phyloP scores from a whole-genome alignment of 2,329 filamentous ascomycete genomes.

The Aspergillus calidoustus region DNA sequence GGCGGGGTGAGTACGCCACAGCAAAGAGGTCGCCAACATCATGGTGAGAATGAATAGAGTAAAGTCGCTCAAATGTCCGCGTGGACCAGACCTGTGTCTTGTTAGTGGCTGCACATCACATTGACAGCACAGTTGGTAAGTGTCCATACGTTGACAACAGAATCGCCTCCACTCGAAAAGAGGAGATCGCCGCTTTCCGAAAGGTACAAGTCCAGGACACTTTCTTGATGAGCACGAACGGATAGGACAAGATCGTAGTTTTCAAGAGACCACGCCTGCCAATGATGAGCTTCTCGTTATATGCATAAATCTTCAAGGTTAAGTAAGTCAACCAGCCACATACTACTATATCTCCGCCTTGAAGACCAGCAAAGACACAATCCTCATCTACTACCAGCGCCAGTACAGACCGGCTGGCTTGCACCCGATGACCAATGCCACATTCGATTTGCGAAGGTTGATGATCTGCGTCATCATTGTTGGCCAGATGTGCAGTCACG shows the following conservation, averaged over 20 bases:
- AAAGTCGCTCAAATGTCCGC: slow-evolving; percentile 72
- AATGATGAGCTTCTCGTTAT: slow-evolving; percentile 21
- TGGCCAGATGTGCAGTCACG: slow-evolving; percentile 23
- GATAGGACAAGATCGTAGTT: slow-evolving; percentile 80
- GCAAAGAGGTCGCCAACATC: slow-evolving; percentile 97
- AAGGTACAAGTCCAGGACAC: slow-evolving; percentile 82
- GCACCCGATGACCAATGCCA: slow-evolving; percentile 48
- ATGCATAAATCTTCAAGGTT: background rate
- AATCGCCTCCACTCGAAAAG: slow-evolving; percentile 91
- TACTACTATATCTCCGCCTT: slow-evolving; percentile 87
- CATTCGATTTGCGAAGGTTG: slow-evolving; percentile 35
- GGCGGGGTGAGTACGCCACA: slow-evolving; percentile 79
- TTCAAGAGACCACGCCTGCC: slow-evolving; percentile 77
- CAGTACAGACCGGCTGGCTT: slow-evolving; percentile 57
- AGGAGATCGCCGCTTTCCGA: slow-evolving; percentile 75
- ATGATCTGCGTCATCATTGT: slow-evolving; percentile 25
- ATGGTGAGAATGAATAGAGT: slow-evolving; percentile 90
- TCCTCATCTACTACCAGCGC: slow-evolving; percentile 79
- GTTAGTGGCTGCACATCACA: slow-evolving; percentile 1
- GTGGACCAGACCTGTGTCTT: slow-evolving; percentile 74
- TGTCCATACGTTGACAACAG: slow-evolving; percentile 75
- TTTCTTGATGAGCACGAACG: slow-evolving; percentile 88
- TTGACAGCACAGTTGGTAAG: background rate
- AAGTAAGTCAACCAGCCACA: slow-evolving; percentile 26
- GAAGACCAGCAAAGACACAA: slow-evolving; percentile 88